A percentile compares a stretch with the other conserved stretches of the same genome.
phyloP scores from a whole-genome alignment of 495 filamentous ascomycete genomes.

The Chaetomidium leptoderma region DNA sequence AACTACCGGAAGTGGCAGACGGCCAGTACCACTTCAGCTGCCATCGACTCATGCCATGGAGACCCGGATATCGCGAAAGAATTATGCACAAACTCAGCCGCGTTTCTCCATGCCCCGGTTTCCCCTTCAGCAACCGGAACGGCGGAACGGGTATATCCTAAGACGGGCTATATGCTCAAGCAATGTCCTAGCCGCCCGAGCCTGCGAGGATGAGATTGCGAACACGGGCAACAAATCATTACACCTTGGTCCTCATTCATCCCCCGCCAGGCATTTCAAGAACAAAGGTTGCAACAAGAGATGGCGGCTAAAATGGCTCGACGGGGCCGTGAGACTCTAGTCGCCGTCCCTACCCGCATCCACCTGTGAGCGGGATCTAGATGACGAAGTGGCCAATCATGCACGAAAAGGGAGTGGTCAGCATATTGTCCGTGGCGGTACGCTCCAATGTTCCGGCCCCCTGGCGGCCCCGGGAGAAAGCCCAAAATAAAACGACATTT shows the following conservation, averaged over 20 bases:
- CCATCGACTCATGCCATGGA: background rate
- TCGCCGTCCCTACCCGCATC: background rate
- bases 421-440: background rate
- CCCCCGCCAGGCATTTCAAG: background rate
- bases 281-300: background rate
- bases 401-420: background rate
- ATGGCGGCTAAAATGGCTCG: constrained; percentile 1
- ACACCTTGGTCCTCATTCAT: background rate
- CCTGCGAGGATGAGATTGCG: too few relatives aligned
- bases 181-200: background rate
- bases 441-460: background rate
- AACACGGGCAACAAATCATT: background rate
- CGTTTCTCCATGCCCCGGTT: background rate
- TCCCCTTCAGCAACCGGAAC: background rate
- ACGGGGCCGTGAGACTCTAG: background rate
- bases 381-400: background rate
- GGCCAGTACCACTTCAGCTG: too few relatives aligned
- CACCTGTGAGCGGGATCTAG: background rate
- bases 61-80: background rate
- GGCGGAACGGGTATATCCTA: constrained; percentile 1
- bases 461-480: too few relatives aligned
- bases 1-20: too few relatives aligned
- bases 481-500: background rate
- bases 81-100: background rate
- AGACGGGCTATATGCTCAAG: background rate